A percentile compares a stretch with the other conserved stretches of the same genome.
phyloP scores from a whole-genome alignment of 495 filamentous ascomycete genomes.

The Lasiosphaeria miniovina region DNA sequence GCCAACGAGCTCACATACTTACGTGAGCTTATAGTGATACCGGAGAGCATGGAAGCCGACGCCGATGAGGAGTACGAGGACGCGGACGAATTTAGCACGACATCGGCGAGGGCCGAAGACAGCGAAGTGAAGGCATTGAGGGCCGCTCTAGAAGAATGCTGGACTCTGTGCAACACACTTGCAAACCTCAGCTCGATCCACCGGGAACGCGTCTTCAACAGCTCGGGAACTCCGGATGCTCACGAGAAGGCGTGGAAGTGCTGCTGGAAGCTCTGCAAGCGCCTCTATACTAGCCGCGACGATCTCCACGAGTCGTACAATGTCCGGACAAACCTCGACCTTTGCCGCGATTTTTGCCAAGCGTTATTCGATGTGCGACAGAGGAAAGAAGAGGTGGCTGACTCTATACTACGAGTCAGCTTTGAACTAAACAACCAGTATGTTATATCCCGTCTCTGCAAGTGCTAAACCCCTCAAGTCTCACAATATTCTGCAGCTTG shows the following conservation, averaged over 20 bases:
- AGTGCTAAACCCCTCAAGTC: neutral
- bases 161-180: constrained; percentile 90
- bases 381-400: constrained; percentile 68
- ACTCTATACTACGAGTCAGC: constrained; percentile 85
- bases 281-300: constrained; percentile 76
- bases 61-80: constrained; percentile 41
- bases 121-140: constrained; percentile 68
- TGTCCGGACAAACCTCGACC: constrained; percentile 72
- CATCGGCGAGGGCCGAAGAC: constrained; percentile 47
- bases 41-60: constrained; percentile 43
- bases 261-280: constrained; percentile 88
- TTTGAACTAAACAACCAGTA: constrained; percentile 92
- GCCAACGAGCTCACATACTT: neutral
- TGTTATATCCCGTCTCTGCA: constrained; percentile 10
- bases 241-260: constrained; percentile 87
- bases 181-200: constrained; percentile 82
- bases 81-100: constrained; percentile 40
- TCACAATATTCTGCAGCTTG: constrained; percentile 45
- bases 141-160: constrained; percentile 81
- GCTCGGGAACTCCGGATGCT: constrained; percentile 62
- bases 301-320: constrained; percentile 66
- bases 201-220: constrained; percentile 71
- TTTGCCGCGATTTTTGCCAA: constrained; percentile 90
- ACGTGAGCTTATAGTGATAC: constrained; percentile 41
- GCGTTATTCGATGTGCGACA: constrained; percentile 79